These are phyloP conservation scores for Stevia rebaudiana DNA, from an alignment of 140 eudicot genomes.

Conservation along the genomic window DNA sequence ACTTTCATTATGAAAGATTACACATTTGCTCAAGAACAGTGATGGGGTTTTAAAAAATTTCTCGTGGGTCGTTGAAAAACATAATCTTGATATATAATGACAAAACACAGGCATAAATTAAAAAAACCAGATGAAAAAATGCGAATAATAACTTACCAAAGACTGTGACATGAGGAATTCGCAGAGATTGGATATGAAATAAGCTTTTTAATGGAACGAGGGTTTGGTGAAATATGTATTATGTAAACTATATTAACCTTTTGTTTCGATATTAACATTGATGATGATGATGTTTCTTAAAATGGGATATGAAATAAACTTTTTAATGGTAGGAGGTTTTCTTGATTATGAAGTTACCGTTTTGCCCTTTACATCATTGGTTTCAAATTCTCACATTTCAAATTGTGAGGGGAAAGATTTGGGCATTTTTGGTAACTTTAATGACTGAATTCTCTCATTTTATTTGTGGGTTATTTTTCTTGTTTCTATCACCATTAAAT, in stretches of 20 bases:
- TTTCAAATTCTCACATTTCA: slow-evolving; percentile 5
- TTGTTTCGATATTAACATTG: slow-evolving; percentile 8
- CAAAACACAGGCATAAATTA: slow-evolving; percentile 17
- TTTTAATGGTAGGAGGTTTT: slow-evolving; percentile 17
- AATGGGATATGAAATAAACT: not conserved
- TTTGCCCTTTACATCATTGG: slow-evolving; percentile 28
- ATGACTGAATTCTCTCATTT: slow-evolving; percentile 23
- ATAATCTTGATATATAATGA: slow-evolving; percentile 23
- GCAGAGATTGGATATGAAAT: slow-evolving; percentile 33
- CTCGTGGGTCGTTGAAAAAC: slow-evolving; percentile 28
- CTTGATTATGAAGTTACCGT: not conserved
- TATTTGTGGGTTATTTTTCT: slow-evolving; percentile 25
- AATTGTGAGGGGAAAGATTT: slow-evolving; percentile 15
- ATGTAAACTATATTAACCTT: slow-evolving; percentile 20
- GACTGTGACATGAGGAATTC: slow-evolving; percentile 34
- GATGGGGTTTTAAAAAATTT: slow-evolving; percentile 21
- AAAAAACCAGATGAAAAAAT: slow-evolving; percentile 26
- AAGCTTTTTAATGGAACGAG: slow-evolving; percentile 30
- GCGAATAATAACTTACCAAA: slow-evolving; percentile 35
- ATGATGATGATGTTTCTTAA: slow-evolving; percentile 12
- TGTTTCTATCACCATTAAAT: slow-evolving; percentile 35
- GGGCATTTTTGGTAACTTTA: slow-evolving; percentile 28
- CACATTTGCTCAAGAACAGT: slow-evolving; percentile 25
- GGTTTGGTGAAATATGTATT: slow-evolving; percentile 25
- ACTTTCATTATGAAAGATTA: slow-evolving; percentile 21